Conservation (phyloP, 257 asterid genomes). For the Verbena officinalis region DNA sequence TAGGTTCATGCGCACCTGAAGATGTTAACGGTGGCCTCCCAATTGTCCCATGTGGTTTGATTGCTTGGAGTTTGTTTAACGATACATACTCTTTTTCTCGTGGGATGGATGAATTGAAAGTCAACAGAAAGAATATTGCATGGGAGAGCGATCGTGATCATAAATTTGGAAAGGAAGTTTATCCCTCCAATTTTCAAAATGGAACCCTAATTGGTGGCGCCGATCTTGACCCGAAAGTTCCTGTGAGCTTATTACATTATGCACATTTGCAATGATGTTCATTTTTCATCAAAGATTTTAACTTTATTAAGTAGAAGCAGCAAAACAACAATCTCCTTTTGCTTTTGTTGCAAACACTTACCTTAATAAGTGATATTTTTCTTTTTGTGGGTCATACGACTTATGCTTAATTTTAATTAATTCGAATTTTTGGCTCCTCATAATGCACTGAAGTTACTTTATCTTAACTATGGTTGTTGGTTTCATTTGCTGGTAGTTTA, state of each 20-base stretch:
- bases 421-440: too few relatives aligned
- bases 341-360: too few relatives aligned
- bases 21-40: constrained; percentile 58
- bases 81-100: constrained; percentile 68
- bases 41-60: constrained; percentile 78
- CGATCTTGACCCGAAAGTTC: constrained; percentile 56
- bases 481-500: constrained; percentile 10
- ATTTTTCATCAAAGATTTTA: constrained; percentile 11
- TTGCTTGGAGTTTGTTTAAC: constrained; percentile 84
- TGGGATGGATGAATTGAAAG: constrained; percentile 52
- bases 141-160: constrained; percentile 85
- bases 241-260: constrained; percentile 52
- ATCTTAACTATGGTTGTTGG: constrained; percentile 9
- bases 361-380: too few relatives aligned
- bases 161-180: constrained; percentile 74
- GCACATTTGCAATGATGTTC: background rate
- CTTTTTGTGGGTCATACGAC: too few relatives aligned
- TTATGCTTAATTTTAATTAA: too few relatives aligned
- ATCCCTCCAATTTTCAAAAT: constrained; percentile 75
- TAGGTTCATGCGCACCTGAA: constrained; percentile 67
- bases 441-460: background rate
- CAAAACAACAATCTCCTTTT: too few relatives aligned
- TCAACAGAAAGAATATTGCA: constrained; percentile 66
- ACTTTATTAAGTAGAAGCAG: too few relatives aligned
- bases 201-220: constrained; percentile 77